Evolutionary conservation across 73 alveolate species (phyloP).

Genomic region (Paramecium primaurelia): DNA sequence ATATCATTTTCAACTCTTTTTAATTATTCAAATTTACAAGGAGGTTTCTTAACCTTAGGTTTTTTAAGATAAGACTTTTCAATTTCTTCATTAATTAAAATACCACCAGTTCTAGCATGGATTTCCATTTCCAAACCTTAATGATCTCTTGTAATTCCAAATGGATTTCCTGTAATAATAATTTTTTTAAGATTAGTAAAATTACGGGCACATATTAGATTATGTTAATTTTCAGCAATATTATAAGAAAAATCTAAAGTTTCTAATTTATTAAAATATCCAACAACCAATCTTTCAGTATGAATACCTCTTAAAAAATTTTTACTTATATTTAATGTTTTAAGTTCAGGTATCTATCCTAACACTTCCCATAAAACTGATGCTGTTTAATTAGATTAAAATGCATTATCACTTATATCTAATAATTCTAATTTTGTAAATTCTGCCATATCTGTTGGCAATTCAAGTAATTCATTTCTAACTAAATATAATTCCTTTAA

Average conservation of each 20-base stretch:
- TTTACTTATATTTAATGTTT: constrained; percentile 16
- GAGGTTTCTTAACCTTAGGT: constrained; percentile 39
- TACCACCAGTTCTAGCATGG: constrained; percentile 64
- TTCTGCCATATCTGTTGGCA: constrained; percentile 52
- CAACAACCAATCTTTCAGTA: constrained; percentile 50
- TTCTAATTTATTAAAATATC: constrained; percentile 38
- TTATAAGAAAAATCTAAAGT: constrained; percentile 53
- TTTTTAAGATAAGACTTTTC: constrained; percentile 47
- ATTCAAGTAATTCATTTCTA: constrained; percentile 49
- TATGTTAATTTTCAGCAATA: constrained; percentile 59
- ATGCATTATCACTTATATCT: constrained; percentile 54
- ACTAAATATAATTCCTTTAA: constrained; percentile 44
- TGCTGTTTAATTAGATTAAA: constrained; percentile 40
- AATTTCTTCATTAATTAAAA: constrained; percentile 52
- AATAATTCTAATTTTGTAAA: constrained; percentile 26
- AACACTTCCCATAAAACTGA: constrained; percentile 45
- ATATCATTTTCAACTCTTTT: constrained; percentile 59
- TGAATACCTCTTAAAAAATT: constrained; percentile 63
- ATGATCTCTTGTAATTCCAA: constrained; percentile 49
- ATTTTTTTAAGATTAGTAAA: constrained; percentile 32
- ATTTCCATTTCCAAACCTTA: constrained; percentile 65
- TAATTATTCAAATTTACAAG: constrained; percentile 44
- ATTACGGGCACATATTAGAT: constrained; percentile 57
- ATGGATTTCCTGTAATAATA: constrained; percentile 60
- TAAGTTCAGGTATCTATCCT: constrained; percentile 44